Evolutionary conservation across 208 protist species (phyloP).

Genomic region (Wallacemonas sp.): DNA sequence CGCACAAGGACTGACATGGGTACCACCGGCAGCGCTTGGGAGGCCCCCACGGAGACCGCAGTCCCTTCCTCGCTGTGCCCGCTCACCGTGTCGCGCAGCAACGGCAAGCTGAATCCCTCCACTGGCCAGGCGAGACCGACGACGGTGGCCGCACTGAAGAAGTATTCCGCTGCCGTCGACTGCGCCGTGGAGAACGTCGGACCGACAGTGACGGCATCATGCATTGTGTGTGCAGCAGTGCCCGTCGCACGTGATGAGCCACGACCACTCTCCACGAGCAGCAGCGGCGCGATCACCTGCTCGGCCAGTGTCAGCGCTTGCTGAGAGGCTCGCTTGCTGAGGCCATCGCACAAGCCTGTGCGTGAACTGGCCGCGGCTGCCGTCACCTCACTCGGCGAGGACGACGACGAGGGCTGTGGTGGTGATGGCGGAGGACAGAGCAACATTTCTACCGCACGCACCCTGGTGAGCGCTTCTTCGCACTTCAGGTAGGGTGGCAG

Average conservation of each 20-base stretch:
- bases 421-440: slow-evolving; percentile 10
- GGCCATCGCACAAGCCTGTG: not conserved
- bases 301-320: slow-evolving; percentile 48
- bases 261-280: slow-evolving; percentile 4
- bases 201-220: not conserved
- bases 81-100: slow-evolving; percentile 3
- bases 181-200: not conserved
- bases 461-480: slow-evolving; percentile 41
- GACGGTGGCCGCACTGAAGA: slow-evolving; percentile 23
- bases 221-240: no score
- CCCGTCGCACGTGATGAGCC: not conserved
- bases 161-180: slow-evolving; percentile 12
- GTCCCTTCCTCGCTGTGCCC: no score
- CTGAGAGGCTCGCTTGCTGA: slow-evolving; percentile 19
- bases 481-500: slow-evolving; percentile 37
- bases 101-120: slow-evolving; percentile 11
- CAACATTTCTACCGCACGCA: slow-evolving; percentile 52
- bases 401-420: not conserved
- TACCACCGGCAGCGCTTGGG: slow-evolving; percentile 25
- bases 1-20: slow-evolving; percentile 42
- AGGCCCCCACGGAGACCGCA: not conserved
- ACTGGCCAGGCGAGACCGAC: slow-evolving; percentile 24
- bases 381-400: not conserved
- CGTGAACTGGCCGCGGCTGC: not conserved
- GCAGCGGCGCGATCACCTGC: slow-evolving; percentile 43